Base-by-base conservation (phyloP, 768 basidiomycete genomes). In the Lanmaoa pseudosensibilis region DNA sequence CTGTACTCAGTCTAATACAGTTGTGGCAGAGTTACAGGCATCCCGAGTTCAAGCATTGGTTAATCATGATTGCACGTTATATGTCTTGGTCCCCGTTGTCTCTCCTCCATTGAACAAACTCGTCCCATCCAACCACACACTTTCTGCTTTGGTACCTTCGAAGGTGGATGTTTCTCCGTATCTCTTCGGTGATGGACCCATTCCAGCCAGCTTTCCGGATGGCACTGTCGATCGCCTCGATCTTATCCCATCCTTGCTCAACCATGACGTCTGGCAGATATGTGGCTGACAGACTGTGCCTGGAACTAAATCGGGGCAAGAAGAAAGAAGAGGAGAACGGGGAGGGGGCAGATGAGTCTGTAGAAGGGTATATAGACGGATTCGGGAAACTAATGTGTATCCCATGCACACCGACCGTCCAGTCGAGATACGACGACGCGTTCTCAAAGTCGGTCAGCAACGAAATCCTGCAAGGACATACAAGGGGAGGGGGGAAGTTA, bases 191-290 rank as follows among this genome's bases (percentile, higher is more conserved):
- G 65, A 95, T 90, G 48, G 73, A 72, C 2, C 91, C 92, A 54
- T 71, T 82, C 88, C 89, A 98, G 4, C 94, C 97, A 4, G 95
- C 92, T 74, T 99, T 99, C 59, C 84, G 83, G 60, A 98, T 93
- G 30, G 94, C 93, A 64, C 87, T 93, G 63, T 95, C 87, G 38
- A 99, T 75, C 8, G 96, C 88, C 71, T 97, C 90, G 55, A 88
- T 76, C 80, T 89, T 90, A 58, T 86, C 83, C 97, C 97, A 99
- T 8, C 92, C 94, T 72, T 98, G 96, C 37, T 93, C 92, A 0
- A 87, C 83, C 41, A 92, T 88, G 56, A 99, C 90, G 52, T 98
- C 87, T 5, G 97, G 97, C 12, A 99, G 81, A 74, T 95, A 99
- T 0, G 92, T 94, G 9, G 95, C 94, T 12, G 85, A 82, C 64